Conservation (phyloP, 495 filamentous ascomycete species). For the Xylaria flabelliformis region DNA sequence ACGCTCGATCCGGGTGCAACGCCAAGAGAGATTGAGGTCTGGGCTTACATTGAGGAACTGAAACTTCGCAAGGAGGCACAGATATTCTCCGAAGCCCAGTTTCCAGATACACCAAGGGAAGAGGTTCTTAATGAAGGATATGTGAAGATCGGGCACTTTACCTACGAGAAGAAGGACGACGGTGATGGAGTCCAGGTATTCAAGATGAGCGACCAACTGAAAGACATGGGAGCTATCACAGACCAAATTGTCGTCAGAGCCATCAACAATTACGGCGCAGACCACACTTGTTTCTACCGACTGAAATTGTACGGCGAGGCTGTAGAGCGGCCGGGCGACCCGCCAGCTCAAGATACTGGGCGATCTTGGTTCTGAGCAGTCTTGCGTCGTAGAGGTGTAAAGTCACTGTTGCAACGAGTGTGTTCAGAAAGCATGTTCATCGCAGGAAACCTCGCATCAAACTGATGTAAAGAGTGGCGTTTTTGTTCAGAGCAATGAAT, state of each 20-base stretch:
- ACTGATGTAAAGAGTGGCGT: not conserved
- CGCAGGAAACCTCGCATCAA: not conserved
- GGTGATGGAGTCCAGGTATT: slow-evolving; percentile 59
- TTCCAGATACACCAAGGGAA: slow-evolving; percentile 34
- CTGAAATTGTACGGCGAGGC: slow-evolving; percentile 60
- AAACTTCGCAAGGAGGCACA: slow-evolving; percentile 36
- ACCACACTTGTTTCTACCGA: slow-evolving; percentile 69
- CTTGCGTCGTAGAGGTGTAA: not conserved
- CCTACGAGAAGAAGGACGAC: slow-evolving; percentile 52
- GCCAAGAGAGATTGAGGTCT: slow-evolving; percentile 67
- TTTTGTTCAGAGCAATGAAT: not conserved
- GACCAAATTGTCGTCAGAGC: slow-evolving; percentile 57
- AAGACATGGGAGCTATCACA: slow-evolving; percentile 42
- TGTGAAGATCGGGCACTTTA: slow-evolving; percentile 60
- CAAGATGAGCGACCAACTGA: slow-evolving; percentile 50
- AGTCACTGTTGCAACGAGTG: not conserved
- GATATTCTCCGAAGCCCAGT: slow-evolving; percentile 40
- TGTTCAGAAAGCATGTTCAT: not conserved
- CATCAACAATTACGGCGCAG: slow-evolving; percentile 59
- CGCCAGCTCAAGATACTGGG: not conserved
- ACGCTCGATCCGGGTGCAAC: slow-evolving; percentile 61
- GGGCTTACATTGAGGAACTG: slow-evolving; percentile 53
- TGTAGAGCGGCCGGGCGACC: slow-evolving; percentile 26
- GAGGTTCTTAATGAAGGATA: slow-evolving; percentile 41
- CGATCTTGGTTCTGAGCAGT: not conserved